Evolutionary conservation across 1,284 basidiomycete species (phyloP).

Genomic region (Phylloboletellus chloephorus): DNA sequence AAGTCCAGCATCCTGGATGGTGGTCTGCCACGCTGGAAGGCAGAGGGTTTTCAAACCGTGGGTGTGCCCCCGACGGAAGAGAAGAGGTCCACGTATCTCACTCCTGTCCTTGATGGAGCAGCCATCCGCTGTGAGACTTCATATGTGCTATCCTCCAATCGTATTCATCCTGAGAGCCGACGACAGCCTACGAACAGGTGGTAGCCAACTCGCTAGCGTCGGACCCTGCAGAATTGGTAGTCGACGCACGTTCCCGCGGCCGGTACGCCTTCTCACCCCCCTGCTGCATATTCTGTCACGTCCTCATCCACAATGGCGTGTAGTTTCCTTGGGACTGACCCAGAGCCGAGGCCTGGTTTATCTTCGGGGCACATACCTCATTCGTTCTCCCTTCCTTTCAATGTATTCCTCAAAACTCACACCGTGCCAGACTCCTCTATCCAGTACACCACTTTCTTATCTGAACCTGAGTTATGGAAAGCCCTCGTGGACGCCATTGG

Average conservation of each 20-base stretch:
- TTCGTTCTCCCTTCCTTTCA: slow-evolving; percentile 84
- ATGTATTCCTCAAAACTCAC: slow-evolving; percentile 61
- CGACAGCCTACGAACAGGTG: slow-evolving; percentile 77
- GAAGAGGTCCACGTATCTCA: slow-evolving; percentile 43
- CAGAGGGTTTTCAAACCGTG: slow-evolving; percentile 64
- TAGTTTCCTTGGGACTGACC: slow-evolving; percentile 75
- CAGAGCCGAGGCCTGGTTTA: slow-evolving; percentile 86
- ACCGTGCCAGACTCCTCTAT: slow-evolving; percentile 34
- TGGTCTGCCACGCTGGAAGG: slow-evolving; percentile 81
- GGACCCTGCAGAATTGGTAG: slow-evolving; percentile 58
- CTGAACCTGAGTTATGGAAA: slow-evolving; percentile 50
- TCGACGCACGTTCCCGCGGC: slow-evolving; percentile 82
- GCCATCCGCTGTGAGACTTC: slow-evolving; percentile 56
- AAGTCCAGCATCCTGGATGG: slow-evolving; percentile 86
- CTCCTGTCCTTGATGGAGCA: slow-evolving; percentile 46
- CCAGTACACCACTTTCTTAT: slow-evolving; percentile 63
- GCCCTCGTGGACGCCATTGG: slow-evolving; percentile 63
- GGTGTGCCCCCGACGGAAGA: slow-evolving; percentile 35
- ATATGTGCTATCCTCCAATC: slow-evolving; percentile 17
- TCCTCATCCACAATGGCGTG: slow-evolving; percentile 11
- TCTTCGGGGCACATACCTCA: slow-evolving; percentile 92
- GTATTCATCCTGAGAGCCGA: slow-evolving; percentile 16
- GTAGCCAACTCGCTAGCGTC: slow-evolving; percentile 58
- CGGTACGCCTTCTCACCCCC: slow-evolving; percentile 45
- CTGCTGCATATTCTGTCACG: slow-evolving; percentile 2